Evolutionary conservation across 2,329 filamentous ascomycete genomes (phyloP).

Genomic region (Hymenotorrendiella dingleyae): DNA sequence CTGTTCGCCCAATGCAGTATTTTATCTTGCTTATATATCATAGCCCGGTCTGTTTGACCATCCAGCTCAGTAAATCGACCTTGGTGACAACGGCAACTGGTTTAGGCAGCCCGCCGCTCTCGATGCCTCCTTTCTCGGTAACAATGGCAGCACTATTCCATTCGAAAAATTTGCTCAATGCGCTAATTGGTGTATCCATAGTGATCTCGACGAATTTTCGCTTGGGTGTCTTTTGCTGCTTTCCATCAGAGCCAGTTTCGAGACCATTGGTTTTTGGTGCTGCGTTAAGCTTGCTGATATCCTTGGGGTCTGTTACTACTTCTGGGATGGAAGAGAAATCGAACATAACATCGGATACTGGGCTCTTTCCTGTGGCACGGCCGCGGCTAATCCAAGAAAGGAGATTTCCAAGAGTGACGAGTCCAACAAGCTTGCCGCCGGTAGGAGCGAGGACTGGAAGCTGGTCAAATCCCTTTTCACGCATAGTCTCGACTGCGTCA

Average conservation of each 20-base stretch:
- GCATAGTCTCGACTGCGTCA: slow-evolving; percentile 95
- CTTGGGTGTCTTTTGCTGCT: slow-evolving; percentile 39
- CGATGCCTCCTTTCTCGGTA: slow-evolving; percentile 62
- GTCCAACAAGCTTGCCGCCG: slow-evolving; percentile 71
- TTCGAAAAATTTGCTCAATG: slow-evolving; percentile 89
- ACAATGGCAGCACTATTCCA: slow-evolving; percentile 97
- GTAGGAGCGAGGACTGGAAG: slow-evolving; percentile 76
- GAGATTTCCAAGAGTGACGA: slow-evolving; percentile 92
- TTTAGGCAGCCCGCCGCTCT: slow-evolving; percentile 51
- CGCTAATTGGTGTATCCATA: slow-evolving; percentile 74
- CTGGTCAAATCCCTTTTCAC: slow-evolving; percentile 96
- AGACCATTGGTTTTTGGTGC: slow-evolving; percentile 28
- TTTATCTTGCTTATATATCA: neutral
- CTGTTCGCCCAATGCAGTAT: neutral
- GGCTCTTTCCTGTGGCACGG: slow-evolving; percentile 66
- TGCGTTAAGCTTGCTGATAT: slow-evolving; percentile 41
- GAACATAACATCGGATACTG: slow-evolving; percentile 90
- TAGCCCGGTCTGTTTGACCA: slow-evolving; percentile 61
- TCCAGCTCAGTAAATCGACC: slow-evolving; percentile 88
- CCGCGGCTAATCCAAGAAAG: slow-evolving; percentile 84
- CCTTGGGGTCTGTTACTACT: slow-evolving; percentile 80
- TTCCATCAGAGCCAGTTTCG: slow-evolving; percentile 25
- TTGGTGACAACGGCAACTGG: slow-evolving; percentile 91
- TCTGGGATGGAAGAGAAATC: slow-evolving; percentile 85
- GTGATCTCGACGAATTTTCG: slow-evolving; percentile 92